Base-by-base conservation (phyloP, 768 basidiomycete species). In the Mycena vulgaris region DNA sequence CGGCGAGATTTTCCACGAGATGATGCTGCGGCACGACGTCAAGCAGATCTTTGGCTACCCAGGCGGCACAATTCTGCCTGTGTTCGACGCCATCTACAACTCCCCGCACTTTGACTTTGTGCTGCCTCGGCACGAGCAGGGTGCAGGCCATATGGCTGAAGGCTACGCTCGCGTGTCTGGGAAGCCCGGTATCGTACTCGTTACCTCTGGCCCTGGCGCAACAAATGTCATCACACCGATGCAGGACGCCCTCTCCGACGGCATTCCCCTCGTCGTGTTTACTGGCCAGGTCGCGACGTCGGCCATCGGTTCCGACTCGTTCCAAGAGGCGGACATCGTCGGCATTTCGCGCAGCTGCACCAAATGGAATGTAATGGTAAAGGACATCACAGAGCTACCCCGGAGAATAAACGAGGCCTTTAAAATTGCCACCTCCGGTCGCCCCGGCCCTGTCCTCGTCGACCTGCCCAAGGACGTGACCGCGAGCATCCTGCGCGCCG, bases 21-120 rank as follows among this genome's bases (percentile, higher is more conserved):
- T 99, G 97, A 97, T 99, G 95, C 91, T 96, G 69, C 89, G 97
- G 51, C 97, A 99, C 78, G 90, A 88, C 66, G 96, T 99, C 75
- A 97, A 97, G 81, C 95, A 98, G 77, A 89, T 99, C 49, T 99
- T 99, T 76, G 97, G 97, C 39, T 99, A 98, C 83, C 97, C 97
- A 11, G 97, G 97, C 49, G 97, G 97, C 66, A 97, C 97, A 48
- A 98, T 98, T 80, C 90, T 98, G 40, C 98, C 97, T 70, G 97
- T 99, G n/a, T 99, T 98, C 82, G 97, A 99, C 80, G 97, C 98
- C 79, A 99, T 99, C 82, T 93, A 98, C 87, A 93, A 37, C 35
- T 37, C 35, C 14, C 6, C 8, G 4, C 92, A 98, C 80, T 98
- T 98, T 74, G 91, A 98, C 68, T 99, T 99, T 75, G 87, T 99